Base-by-base conservation (phyloP, 306 rosid genomes). In the Acacia acuminata region DNA sequence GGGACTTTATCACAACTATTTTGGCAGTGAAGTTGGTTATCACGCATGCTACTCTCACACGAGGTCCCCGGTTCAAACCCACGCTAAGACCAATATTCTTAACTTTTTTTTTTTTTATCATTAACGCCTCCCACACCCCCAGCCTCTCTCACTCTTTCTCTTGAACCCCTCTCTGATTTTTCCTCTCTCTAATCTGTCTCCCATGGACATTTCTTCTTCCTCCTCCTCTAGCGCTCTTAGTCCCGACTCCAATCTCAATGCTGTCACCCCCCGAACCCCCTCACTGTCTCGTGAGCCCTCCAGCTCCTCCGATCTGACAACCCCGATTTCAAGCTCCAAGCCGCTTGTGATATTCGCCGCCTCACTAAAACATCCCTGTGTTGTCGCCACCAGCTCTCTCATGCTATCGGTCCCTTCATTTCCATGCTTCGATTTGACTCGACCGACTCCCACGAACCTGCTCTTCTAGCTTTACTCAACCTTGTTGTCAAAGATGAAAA, bases 401-500 rank as follows among this genome's bases (percentile, higher is more conserved):
- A 85, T 7, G 89, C 92, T 40, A 84, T 91, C 83, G 88, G 88
- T 10, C 86, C 91, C 11, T 93, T 91, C 80, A 93, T 91, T 12
- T 78, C 86, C 78, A 91, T 91, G 96, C 89, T 83, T 87, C 90
- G 90, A 20, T 60, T 65, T 34, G 88, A 84, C 91, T 93, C 91
- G 68, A 75, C 91, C 66, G 98, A 90, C 64, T 84, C 88, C 3
- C 90, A 84, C 45, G 96, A 96, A 79, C 76, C 94, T 1, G 96
- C 98, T 24, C 94, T 96, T 20, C 97, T 93, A 63, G 98, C 99
- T 10, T 89, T 96, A 81, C 98, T 96, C 77, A 96, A 96, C 81
- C 99, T 96, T 74, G 99, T 98, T 85, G 99, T 96, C 77, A 91
- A 94, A 67, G 98, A 96, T 71, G 97, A 96, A 79, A 91, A 89